Percentiles rank a stretch among this genome's conserved stretches.
Conservation (phyloP, 768 basidiomycete species). For the Boletus reticuloceps region DNA sequence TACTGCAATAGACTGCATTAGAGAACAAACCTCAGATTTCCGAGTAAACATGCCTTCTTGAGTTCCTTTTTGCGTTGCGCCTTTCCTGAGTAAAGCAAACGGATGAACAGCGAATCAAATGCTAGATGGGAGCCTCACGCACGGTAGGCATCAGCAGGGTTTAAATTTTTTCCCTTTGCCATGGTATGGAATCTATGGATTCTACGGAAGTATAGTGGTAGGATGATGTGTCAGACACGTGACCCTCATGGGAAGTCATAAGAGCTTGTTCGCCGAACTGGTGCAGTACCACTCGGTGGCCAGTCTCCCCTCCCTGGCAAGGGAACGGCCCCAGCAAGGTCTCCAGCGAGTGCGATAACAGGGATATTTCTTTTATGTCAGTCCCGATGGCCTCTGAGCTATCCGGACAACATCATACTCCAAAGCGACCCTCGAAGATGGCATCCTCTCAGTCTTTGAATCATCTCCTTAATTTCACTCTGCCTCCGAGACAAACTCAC, state of each 20-base stretch:
- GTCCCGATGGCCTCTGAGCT: conserved; percentile 24
- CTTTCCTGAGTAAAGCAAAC: conserved; percentile 58
- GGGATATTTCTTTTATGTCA: conserved; percentile 24
- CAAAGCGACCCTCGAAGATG: conserved; percentile 69
- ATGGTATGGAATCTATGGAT: conserved; percentile 35
- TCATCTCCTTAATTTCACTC: conserved; percentile 90
- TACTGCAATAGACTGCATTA: conserved; percentile 46
- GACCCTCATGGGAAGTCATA: conserved; percentile 25
- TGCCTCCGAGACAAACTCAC: conserved; percentile 81
- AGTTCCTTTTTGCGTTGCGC: conserved; percentile 91
- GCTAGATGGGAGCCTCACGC: conserved; percentile 31
- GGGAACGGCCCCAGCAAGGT: conserved; percentile 42
- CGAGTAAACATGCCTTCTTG: conserved; percentile 62
- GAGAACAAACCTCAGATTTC: conserved; percentile 11
- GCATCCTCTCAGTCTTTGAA: conserved; percentile 63
- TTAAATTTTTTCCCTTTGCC: conserved; percentile 83
- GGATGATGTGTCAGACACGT: conserved; percentile 20
- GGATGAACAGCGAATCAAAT: conserved; percentile 1
- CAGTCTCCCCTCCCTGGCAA: conserved; percentile 40
- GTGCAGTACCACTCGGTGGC: conserved; percentile 17
- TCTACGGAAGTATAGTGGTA: background rate
- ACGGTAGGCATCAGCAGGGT: conserved; percentile 96
- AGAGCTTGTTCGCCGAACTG: background rate
- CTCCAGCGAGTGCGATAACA: conserved; percentile 13
- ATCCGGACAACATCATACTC: conserved; percentile 35